Percentiles rank a stretch among this genome's conserved stretches.
Evolutionary conservation across 768 basidiomycete species (phyloP).

Genomic region (Pisolithus albus): DNA sequence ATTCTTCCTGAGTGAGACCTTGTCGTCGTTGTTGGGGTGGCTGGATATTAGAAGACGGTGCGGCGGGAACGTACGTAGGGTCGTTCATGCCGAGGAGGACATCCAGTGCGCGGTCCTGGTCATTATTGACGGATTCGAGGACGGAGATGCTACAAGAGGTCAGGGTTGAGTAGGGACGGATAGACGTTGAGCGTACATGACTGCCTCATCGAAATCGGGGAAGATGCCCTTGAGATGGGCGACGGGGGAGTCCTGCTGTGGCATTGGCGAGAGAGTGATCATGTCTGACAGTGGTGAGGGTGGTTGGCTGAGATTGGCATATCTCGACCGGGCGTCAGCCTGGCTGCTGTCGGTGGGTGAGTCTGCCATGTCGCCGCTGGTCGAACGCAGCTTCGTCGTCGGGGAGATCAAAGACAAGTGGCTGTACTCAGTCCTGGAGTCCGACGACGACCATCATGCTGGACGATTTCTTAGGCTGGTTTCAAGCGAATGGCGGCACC

Average conservation of each 20-base stretch:
- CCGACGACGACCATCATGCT: constrained; percentile 1
- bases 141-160: constrained; percentile 48
- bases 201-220: constrained; percentile 70
- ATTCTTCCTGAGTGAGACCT: constrained; percentile 49
- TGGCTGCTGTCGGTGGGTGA: too few species aligned
- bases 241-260: constrained; percentile 40
- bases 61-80: constrained; percentile 54
- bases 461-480: constrained; percentile 51
- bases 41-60: not conserved
- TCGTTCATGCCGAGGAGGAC: constrained; percentile 80
- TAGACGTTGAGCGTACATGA: constrained; percentile 43
- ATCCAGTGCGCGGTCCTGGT: constrained; percentile 74
- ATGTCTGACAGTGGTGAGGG: not conserved
- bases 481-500: constrained; percentile 41
- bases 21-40: constrained; percentile 11
- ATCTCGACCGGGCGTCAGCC: too few species aligned
- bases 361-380: too few species aligned
- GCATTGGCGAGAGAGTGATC: constrained; percentile 10
- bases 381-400: too few species aligned
- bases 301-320: too few species aligned
- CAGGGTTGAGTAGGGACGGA: not conserved
- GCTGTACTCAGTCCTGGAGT: too few species aligned
- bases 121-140: constrained; percentile 60
- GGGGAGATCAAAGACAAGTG: too few species aligned
- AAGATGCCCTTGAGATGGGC: constrained; percentile 60